Base-by-base conservation (phyloP, 2,329 filamentous ascomycete genomes). In the Pseudogymnoascus sp. region DNA sequence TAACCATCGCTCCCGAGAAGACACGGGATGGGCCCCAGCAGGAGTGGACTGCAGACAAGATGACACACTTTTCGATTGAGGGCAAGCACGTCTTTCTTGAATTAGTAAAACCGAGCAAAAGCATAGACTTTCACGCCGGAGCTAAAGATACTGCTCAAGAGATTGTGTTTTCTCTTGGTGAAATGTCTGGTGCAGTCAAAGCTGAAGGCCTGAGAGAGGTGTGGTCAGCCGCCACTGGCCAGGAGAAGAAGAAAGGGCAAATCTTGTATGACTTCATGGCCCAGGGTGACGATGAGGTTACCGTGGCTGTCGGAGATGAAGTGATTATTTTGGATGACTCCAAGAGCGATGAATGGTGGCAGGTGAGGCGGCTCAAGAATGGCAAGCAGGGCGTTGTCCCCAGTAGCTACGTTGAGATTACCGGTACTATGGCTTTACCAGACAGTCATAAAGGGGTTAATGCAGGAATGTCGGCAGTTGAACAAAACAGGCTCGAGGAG, bases 281-380 rank as follows among this genome's bases (percentile, higher is more conserved):
- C 0, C 92, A 97, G 71, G 92, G 92, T 34, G 89, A 96, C 6
- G 94, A 99, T 68, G 94, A 99, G 74, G 92, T 99, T 55, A 96
- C 90, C 0, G 94, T 99, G 52, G 85, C 83, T 23, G 82, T 88
- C 19, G 94, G 88, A 38, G 94, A 99, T 70, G 92, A 99, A 69
- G 92, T 99, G 38, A 77, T 95, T 41, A 78, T 99, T 59, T 73
- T 97, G 60, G 92, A 99, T 70, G 91, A 96, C 69, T 83, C 79
- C 33, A 94, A 92, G 74, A 96, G 92, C 63, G 91, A 96, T 61
- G 94, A 99, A 71, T 99, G 94, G 94, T 97, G 94, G 92, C 91
- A 94, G 77, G 90, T 99, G 34, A 84, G 89, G 62, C 84, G 92
- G 34, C 70, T 96, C 64, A 95, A 91, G 76, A 97, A 91, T 71